Evolutionary conservation across 1,284 basidiomycete species (phyloP), one percentile per base, ranked within the genome.

Genomic region (Puccinia novopanici): DNA sequence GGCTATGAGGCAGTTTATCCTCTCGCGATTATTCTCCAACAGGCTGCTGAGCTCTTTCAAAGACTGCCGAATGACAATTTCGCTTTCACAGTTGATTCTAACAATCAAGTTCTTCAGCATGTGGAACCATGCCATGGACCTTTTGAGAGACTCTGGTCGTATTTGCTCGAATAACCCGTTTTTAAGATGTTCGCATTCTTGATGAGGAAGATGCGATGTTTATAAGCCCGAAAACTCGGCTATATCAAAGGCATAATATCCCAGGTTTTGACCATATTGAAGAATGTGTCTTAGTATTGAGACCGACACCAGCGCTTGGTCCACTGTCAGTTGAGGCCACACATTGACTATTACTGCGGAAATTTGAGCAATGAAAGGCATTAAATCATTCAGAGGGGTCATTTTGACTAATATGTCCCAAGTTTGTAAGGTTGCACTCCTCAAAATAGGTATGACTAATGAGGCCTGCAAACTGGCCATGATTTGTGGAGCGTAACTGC

Each of bases 381-480:
- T 92, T 34, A 96, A 88, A 82, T 98, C 95, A 52, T 87, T 86
- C 37, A 90, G 89, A 5, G 88, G 87, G 57, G 98, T 87, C 0
- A 90, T 91, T 9, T 88, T 89, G 82, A 98, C 88, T 86, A 98
- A 97, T 24, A 87, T 88, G 78, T 89, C 86, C 95, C 95, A 98
- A 70, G 91, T 93, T 55, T 90, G 87, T 2, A 99, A 88, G 0
- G 94, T 93, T 4, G 91, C 90, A 80, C 92, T 89, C 0, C 92
- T 89, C 5, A 99, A 88, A 78, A 92, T 91, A 0, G 89, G 89
- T 12, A 91, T 88, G 59, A 88, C 87, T 9, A 98, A 88, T 85
- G 92, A 93, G 24, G 92, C 94, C 86, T 98, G 96, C 59, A 99
- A 89, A n/a, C 92, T 94, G 0, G 96, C 94, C 91, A 99, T 94